phyloP scores from a whole-genome alignment of 805 yeast genomes.

The Candida xiaguanensis region DNA sequence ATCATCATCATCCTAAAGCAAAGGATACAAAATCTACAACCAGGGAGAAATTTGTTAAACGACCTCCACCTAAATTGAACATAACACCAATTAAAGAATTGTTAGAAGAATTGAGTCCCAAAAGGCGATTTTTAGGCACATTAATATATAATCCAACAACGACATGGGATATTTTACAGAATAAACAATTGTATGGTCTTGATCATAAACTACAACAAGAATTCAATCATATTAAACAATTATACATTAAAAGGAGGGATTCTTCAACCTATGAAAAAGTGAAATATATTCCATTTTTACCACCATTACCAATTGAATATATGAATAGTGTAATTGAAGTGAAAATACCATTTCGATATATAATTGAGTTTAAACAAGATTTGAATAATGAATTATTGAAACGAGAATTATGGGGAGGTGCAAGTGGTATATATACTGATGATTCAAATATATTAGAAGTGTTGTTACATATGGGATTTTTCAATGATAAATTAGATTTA shows the following conservation, averaged over 20 bases:
- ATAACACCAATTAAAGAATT: conserved; percentile 19
- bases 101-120: conserved; percentile 25
- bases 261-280: conserved; percentile 2
- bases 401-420: conserved; percentile 74
- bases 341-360: conserved; percentile 47
- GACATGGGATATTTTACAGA: conserved; percentile 41
- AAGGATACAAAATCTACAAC: not conserved
- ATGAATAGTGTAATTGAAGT: conserved; percentile 47
- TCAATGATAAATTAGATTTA: conserved; percentile 31
- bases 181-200: conserved; percentile 26
- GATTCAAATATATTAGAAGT: conserved; percentile 82
- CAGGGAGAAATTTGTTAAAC: conserved; percentile 1
- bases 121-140: conserved; percentile 45
- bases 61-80: conserved; percentile 12
- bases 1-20: not conserved
- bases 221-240: conserved; percentile 24
- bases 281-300: conserved; percentile 35
- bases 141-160: conserved; percentile 57
- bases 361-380: conserved; percentile 35
- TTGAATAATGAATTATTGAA: conserved; percentile 32
- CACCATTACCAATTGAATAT: conserved; percentile 35
- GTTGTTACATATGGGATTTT: conserved; percentile 70
- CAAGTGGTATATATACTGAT: conserved; percentile 83
- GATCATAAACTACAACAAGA: conserved; percentile 27
- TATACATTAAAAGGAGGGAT: conserved; percentile 20